Percentiles rank a stretch among this genome's conserved stretches.
phyloP scores from a whole-genome alignment of 73 alveolate genomes.

The Symbiodinium natans region DNA sequence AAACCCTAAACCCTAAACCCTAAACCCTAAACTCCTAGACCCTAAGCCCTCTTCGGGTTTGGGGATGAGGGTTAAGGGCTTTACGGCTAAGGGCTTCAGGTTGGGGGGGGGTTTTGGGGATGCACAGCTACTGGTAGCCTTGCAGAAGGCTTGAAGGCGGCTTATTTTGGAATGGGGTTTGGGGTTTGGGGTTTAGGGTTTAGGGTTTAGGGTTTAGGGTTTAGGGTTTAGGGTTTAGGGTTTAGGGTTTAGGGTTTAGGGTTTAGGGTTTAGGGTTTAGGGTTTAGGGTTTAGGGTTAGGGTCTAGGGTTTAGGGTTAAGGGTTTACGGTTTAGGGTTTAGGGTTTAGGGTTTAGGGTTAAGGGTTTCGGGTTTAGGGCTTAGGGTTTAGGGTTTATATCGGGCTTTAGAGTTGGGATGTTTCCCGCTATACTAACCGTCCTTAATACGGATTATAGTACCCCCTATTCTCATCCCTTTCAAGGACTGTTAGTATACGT shows the following conservation, averaged over 20 bases:
- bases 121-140: too few relatives aligned
- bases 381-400: too few relatives aligned
- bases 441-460: too few relatives aligned
- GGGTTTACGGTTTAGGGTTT: background rate
- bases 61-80: background rate
- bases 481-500: too few relatives aligned
- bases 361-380: too few relatives aligned
- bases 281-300: background rate
- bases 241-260: background rate
- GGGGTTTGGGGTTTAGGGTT: background rate
- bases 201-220: background rate
- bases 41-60: background rate
- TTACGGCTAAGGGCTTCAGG: background rate
- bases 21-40: background rate
- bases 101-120: too few relatives aligned
- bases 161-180: background rate
- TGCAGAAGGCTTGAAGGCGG: background rate
- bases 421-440: too few relatives aligned
- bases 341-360: background rate
- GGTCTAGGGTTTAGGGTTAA: background rate
- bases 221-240: background rate
- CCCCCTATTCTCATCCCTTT: too few relatives aligned
- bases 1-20: background rate
- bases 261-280: too few relatives aligned
- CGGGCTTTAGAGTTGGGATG: too few relatives aligned